Percentiles rank a stretch among this genome's conserved stretches.
Evolutionary conservation across 768 basidiomycete genomes (phyloP).

Genomic region (Leccinum sublutescens): DNA sequence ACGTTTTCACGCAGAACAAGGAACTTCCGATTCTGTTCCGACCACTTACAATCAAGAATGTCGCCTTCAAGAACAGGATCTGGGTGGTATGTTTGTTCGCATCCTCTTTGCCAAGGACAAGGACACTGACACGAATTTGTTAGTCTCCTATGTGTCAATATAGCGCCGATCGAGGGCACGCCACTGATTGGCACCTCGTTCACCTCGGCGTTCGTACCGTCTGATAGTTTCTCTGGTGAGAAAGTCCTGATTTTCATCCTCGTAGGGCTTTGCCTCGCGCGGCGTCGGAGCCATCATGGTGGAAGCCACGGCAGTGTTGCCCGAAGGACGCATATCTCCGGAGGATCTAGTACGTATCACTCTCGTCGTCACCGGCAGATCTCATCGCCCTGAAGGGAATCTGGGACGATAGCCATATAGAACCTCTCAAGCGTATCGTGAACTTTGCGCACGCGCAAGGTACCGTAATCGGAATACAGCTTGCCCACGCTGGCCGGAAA

Average conservation of each 20-base stretch:
- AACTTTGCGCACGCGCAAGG: slow-evolving; percentile 72
- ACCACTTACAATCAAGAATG: slow-evolving; percentile 57
- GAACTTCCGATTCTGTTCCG: slow-evolving; percentile 60
- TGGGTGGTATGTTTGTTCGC: slow-evolving; percentile 46
- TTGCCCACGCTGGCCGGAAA: slow-evolving; percentile 74
- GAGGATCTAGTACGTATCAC: slow-evolving; percentile 68
- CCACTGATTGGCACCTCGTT: slow-evolving; percentile 82
- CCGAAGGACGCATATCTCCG: slow-evolving; percentile 76
- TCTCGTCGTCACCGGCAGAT: neutral
- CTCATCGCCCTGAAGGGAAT: slow-evolving; percentile 43
- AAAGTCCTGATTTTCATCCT: neutral
- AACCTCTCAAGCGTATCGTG: slow-evolving; percentile 65
- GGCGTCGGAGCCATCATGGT: slow-evolving; percentile 69
- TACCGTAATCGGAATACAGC: slow-evolving; percentile 72
- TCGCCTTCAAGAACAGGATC: slow-evolving; percentile 73
- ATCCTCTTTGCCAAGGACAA: neutral
- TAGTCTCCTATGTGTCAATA: slow-evolving; percentile 86
- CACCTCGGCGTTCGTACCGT: slow-evolving; percentile 56
- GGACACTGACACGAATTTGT: neutral
- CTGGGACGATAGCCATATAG: slow-evolving; percentile 77
- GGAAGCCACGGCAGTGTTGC: slow-evolving; percentile 73
- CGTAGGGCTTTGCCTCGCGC: slow-evolving; percentile 61
- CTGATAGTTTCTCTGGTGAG: neutral
- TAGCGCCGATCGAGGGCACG: slow-evolving; percentile 68
- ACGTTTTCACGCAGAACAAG: slow-evolving; percentile 46